phyloP scores from a whole-genome alignment of 2,329 filamentous ascomycete species.

The Tolypocladium inflatum region DNA sequence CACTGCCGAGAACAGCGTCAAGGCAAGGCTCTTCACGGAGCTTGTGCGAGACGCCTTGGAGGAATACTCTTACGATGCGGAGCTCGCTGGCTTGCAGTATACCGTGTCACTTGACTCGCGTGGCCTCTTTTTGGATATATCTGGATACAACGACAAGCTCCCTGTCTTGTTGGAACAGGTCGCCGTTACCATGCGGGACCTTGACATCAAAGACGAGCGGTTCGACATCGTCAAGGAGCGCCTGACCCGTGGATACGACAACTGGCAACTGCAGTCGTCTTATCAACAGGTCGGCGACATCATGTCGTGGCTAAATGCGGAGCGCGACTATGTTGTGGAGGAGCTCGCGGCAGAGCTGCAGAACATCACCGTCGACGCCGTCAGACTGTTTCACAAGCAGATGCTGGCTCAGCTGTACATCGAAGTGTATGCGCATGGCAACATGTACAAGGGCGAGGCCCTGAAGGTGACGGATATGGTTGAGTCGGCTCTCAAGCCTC shows the following conservation, averaged over 20 bases:
- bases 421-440: conserved; percentile 83
- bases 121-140: conserved; percentile 69
- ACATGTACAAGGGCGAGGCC: conserved; percentile 89
- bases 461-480: conserved; percentile 76
- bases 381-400: conserved; percentile 70
- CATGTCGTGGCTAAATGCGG: conserved; percentile 68
- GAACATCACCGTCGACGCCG: conserved; percentile 61
- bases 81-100: conserved; percentile 83
- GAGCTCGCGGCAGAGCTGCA: conserved; percentile 71
- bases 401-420: conserved; percentile 77
- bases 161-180: conserved; percentile 85
- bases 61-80: conserved; percentile 93
- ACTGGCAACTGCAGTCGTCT: conserved; percentile 80
- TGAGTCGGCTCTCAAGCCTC: conserved; percentile 66
- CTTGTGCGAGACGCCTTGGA: conserved; percentile 81
- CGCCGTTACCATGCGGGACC: conserved; percentile 69
- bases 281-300: conserved; percentile 83
- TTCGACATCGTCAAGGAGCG: conserved; percentile 90
- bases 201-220: conserved; percentile 75
- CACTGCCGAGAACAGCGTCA: conserved; percentile 69
- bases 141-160: conserved; percentile 95
- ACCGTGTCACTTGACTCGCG: conserved; percentile 61
- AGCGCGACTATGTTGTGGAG: conserved; percentile 69
- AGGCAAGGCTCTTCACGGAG: conserved; percentile 72
- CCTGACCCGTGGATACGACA: conserved; percentile 65